Percentiles rank a stretch among this genome's conserved stretches.
Evolutionary conservation across 2,329 filamentous ascomycete species (phyloP).

Genomic region (Hypoxylon sp.): DNA sequence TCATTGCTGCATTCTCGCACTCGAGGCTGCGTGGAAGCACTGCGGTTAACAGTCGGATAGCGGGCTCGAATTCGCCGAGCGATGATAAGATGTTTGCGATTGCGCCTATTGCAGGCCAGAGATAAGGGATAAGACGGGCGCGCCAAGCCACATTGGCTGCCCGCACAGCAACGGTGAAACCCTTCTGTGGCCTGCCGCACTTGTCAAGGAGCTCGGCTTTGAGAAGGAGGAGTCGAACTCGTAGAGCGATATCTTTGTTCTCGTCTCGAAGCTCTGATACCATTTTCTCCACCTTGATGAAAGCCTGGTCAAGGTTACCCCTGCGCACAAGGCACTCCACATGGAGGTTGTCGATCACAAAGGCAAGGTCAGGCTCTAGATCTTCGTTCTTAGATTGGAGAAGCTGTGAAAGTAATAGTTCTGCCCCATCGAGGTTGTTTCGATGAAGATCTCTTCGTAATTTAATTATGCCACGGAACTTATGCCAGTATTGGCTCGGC

Average conservation of each 20-base stretch:
- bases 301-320: conserved; percentile 64
- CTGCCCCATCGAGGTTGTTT: conserved; percentile 67
- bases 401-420: conserved; percentile 66
- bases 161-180: conserved; percentile 81
- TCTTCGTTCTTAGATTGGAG: conserved; percentile 67
- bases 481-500: conserved; percentile 79
- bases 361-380: conserved; percentile 67
- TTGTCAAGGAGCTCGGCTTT: conserved; percentile 80
- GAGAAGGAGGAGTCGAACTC: conserved; percentile 78
- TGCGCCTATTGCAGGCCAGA: conserved; percentile 80
- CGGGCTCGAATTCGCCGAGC: conserved; percentile 78
- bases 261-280: conserved; percentile 61
- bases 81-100: conserved; percentile 78
- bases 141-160: conserved; percentile 82
- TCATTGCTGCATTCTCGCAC: conserved; percentile 73
- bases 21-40: conserved; percentile 84
- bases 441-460: conserved; percentile 74
- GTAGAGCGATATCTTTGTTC: conserved; percentile 71
- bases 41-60: conserved; percentile 74
- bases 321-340: conserved; percentile 67
- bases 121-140: conserved; percentile 74
- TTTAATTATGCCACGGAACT: conserved; percentile 76
- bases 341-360: conserved; percentile 67
- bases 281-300: conserved; percentile 64
- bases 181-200: conserved; percentile 78